Base-by-base conservation (phyloP, 2,329 filamentous ascomycete species). In the Ophiosphaerella narmari region DNA sequence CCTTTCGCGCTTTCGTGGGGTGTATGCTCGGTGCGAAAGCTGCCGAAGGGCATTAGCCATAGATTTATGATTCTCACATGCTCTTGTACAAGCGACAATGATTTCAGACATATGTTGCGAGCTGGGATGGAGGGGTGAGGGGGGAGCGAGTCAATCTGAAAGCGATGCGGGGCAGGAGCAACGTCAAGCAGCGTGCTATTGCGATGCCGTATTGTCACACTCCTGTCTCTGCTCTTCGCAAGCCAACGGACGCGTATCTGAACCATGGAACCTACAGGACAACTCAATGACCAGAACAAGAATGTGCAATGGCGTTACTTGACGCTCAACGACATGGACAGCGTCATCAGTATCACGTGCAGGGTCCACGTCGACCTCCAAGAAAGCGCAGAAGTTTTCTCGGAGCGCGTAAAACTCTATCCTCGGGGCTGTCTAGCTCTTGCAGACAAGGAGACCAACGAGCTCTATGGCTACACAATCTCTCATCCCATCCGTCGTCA, bases 281-380 rank as follows among this genome's bases (percentile, higher is more conserved):
- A 39, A 23, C 36, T 21, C 7, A 8, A 39, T 12, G 14, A 12
- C 13, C 18, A 3, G 7, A 23, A 24, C 16, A 33, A 5, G 14
- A 12, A 21, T 14, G 41, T 32, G 8, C 16, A 14, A 38, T 45
- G 43, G 43, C 43, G 43, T 16, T 23, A 31, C 9, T 21, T 45
- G 26, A 18, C n/a, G 23, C n/a, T n/a, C 2, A 33, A 23, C 31
- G 46, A 55, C n/a, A 48, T 54, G 8, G 2, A 24, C 1, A 29
- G n/a, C 33, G 47, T 60, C 31, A 24, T 55, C 8, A 29, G 23
- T 14, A 41, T 60, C 9, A 52, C 57, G 5, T 21, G 43, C 1
- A 41, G n/a, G n/a, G 43, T 63, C 29, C 60, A 63, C 18, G 43
- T 49, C 16, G 50, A 35, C 21, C 56, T 63, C n/a, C 52, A 52